phyloP scores from a whole-genome alignment of 192 early-diverging fungal species.

The Coemansia umbellata region DNA sequence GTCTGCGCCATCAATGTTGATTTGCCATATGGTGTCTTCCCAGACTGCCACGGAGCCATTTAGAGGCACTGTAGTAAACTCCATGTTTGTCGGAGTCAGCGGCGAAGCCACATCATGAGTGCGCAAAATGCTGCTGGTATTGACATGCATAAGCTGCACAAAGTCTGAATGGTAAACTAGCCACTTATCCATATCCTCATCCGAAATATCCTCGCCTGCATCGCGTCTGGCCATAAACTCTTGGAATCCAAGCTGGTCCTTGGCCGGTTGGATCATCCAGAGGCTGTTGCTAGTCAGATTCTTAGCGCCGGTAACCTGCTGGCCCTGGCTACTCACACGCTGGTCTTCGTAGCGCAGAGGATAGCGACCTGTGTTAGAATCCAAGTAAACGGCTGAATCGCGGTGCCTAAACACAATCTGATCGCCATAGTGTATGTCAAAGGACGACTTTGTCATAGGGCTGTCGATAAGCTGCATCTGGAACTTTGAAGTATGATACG shows the following conservation, averaged over 20 bases:
- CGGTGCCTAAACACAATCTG: slow-evolving; percentile 77
- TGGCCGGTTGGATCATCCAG: slow-evolving; percentile 61
- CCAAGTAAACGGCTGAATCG: slow-evolving; percentile 69
- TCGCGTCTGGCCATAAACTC: slow-evolving; percentile 20
- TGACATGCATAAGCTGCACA: slow-evolving; percentile 60
- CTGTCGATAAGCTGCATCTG: slow-evolving; percentile 85
- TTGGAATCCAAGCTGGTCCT: slow-evolving; percentile 12
- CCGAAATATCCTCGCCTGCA: slow-evolving; percentile 20
- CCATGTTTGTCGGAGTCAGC: slow-evolving; percentile 74
- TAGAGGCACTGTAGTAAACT: slow-evolving; percentile 59
- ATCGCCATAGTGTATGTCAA: slow-evolving; percentile 77
- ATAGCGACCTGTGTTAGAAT: slow-evolving; percentile 75
- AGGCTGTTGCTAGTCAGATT: slow-evolving; percentile 59
- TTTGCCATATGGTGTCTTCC: slow-evolving; percentile 56
- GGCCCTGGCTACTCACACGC: slow-evolving; percentile 81
- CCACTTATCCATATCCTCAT: slow-evolving; percentile 50
- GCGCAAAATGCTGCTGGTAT: slow-evolving; percentile 55
- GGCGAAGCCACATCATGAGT: slow-evolving; percentile 81
- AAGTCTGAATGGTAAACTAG: slow-evolving; percentile 54
- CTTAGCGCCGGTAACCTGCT: slow-evolving; percentile 71
- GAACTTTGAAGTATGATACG: slow-evolving; percentile 89
- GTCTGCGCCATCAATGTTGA: slow-evolving; percentile 55
- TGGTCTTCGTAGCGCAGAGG: slow-evolving; percentile 91
- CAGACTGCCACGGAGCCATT: slow-evolving; percentile 27
- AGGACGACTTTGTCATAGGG: slow-evolving; percentile 59